Evolutionary conservation across 2,329 filamentous ascomycete genomes (phyloP).

Genomic region (Fusarium sp.): DNA sequence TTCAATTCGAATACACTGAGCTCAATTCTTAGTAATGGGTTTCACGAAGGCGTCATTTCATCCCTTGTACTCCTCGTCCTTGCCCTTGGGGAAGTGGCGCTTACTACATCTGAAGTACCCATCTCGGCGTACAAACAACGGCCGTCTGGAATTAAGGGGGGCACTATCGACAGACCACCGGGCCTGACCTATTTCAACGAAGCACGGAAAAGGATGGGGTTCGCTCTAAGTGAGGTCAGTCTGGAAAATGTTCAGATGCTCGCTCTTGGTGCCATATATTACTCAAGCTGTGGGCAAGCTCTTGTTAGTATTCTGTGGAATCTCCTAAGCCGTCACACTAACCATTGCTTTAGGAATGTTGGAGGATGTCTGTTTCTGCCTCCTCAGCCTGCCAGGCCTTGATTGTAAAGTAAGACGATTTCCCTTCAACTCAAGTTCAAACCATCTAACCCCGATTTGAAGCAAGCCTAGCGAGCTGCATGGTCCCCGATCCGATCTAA

Average conservation of each 20-base stretch:
- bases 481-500: slow-evolving; percentile 40
- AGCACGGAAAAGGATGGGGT: slow-evolving; percentile 68
- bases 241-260: slow-evolving; percentile 70
- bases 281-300: slow-evolving; percentile 63
- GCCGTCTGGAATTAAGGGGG: slow-evolving; percentile 64
- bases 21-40: slow-evolving; percentile 56
- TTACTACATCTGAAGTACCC: slow-evolving; percentile 62
- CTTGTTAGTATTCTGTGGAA: slow-evolving; percentile 53
- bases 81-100: slow-evolving; percentile 67
- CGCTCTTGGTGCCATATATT: slow-evolving; percentile 66
- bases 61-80: slow-evolving; percentile 68
- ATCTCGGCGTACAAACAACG: slow-evolving; percentile 57
- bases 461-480: slow-evolving; percentile 44
- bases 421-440: background rate
- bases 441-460: background rate
- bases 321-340: background rate
- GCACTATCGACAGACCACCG: slow-evolving; percentile 61
- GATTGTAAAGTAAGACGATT: slow-evolving; percentile 60
- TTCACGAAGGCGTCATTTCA: slow-evolving; percentile 61
- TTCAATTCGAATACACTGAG: slow-evolving; percentile 62
- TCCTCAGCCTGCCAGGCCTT: slow-evolving; percentile 68
- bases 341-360: slow-evolving; percentile 62
- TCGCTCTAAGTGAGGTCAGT: slow-evolving; percentile 64
- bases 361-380: slow-evolving; percentile 66
- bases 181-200: slow-evolving; percentile 71